Percentiles rank a stretch among this genome's conserved stretches.
phyloP scores from a whole-genome alignment of 2,329 filamentous ascomycete species.

The Colletotrichum melonis region DNA sequence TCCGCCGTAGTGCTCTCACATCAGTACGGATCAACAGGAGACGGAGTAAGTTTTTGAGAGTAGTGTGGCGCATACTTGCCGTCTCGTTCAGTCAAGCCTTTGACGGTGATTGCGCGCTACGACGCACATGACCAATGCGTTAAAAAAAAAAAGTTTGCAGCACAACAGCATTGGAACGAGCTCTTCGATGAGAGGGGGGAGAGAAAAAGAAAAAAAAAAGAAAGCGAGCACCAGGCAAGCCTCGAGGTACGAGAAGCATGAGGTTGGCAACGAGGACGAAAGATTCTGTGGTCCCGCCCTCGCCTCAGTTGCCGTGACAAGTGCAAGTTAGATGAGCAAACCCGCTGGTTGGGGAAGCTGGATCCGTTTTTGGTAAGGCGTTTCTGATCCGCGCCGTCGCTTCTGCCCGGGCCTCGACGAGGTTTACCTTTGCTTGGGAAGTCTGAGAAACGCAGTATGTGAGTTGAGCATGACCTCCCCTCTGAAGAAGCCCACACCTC shows the following conservation, averaged over 20 bases:
- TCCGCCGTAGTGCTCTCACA: background rate
- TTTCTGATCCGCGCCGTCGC: background rate
- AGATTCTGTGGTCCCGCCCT: background rate
- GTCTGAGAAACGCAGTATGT: too few species aligned
- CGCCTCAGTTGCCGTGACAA: constrained; percentile 6
- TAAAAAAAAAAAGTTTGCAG: too few species aligned
- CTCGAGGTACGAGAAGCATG: background rate
- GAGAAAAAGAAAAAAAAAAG: too few species aligned
- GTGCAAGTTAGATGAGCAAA: background rate
- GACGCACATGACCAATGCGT: too few species aligned
- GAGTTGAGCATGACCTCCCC: too few species aligned
- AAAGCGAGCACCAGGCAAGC: too few species aligned
- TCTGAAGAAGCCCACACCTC: too few species aligned
- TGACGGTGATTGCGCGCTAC: too few species aligned
- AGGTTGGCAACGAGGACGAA: background rate
- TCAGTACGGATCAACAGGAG: background rate
- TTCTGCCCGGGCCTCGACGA: constrained; percentile 10
- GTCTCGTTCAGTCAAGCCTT: background rate
- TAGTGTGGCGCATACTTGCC: background rate
- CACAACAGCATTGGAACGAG: too few species aligned
- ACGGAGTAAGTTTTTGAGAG: background rate
- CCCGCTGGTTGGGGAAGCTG: background rate
- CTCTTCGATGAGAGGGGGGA: too few species aligned
- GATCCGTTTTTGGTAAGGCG: background rate
- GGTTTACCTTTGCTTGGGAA: too few species aligned